Evolutionary conservation across 2,329 filamentous ascomycete genomes (phyloP), one percentile per base, ranked within the genome.

Genomic region (Epicoccum sorghinum): DNA sequence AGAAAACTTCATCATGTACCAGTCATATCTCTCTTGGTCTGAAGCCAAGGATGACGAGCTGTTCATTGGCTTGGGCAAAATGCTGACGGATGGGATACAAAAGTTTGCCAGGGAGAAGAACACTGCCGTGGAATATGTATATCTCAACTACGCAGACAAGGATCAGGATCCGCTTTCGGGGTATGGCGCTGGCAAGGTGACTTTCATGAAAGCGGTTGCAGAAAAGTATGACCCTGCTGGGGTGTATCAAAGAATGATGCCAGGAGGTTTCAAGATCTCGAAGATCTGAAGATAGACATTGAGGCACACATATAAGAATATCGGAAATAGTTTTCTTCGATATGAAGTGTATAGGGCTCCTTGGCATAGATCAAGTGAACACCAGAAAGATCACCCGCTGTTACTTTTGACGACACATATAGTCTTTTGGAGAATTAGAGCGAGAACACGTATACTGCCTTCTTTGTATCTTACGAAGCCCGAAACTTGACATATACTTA

Each of bases 201-300:
- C 29, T 27, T 41, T 46, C 8, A 46, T 59, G 45, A 42, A 47
- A 32, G 7, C 24, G 14, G 56, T 55, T 8, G 47, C 41, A 36
- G 54, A 58, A 57, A 70, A 68, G 55, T 75, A 74, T 52, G 73
- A 75, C 52, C 66, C 68, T 4, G 12, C 39, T 6, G 58, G 62
- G 10, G 43, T 75, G 4, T 76, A 74, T 44, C 71, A 74, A 59
- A 65, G 55, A 24, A 44, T 59, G 33, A 55, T 68, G 13, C 68
- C 67, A 2, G 72, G 72, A 4, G 67, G 69, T 2, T 73, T 75
- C 56, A 74, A 75, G 51, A 47, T 55, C 6, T 48, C 46, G 2
- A 22, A 48, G 9, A n/a, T 42, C 4, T 33, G 4, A 33, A 1
- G 10, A 1, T 7, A 12, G 27, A 29, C 9, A 29, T 29, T 3